A percentile compares a stretch with the other conserved stretches of the same genome.
phyloP scores from a whole-genome alignment of 192 early-diverging fungal genomes.

The Entophlyctis luteolus region DNA sequence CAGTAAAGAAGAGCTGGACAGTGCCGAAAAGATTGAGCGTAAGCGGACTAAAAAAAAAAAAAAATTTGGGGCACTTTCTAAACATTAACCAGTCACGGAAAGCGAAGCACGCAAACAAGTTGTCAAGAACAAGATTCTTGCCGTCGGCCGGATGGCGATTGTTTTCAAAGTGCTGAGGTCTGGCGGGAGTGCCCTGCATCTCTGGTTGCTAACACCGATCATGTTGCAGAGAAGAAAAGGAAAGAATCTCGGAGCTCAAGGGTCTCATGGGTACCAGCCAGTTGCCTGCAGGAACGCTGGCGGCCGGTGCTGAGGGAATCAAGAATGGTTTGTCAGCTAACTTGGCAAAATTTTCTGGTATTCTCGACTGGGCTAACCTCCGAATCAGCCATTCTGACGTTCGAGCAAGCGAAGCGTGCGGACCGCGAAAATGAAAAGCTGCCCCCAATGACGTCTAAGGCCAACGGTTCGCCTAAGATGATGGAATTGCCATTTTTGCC shows the following conservation, averaged over 20 bases:
- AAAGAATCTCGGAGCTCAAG: constrained; percentile 91
- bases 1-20: constrained; percentile 88
- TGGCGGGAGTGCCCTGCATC: constrained; percentile 10
- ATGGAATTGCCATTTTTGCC: constrained; percentile 13
- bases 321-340: constrained; percentile 65
- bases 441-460: constrained; percentile 56
- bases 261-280: constrained; percentile 76
- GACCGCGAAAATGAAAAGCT: constrained; percentile 91
- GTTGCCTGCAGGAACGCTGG: constrained; percentile 81
- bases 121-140: constrained; percentile 85
- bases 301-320: constrained; percentile 87
- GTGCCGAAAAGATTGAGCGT: constrained; percentile 43
- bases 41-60: no score
- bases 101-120: constrained; percentile 61
- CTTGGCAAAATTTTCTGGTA: no score
- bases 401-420: constrained; percentile 86
- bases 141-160: constrained; percentile 85
- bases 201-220: background rate
- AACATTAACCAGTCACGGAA: constrained; percentile 39
- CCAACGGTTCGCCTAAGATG: constrained; percentile 3
- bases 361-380: no score
- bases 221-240: constrained; percentile 66
- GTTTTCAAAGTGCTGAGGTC: constrained; percentile 85
- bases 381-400: constrained; percentile 78
- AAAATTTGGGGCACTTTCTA: background rate